Evolutionary conservation across 176 grass and related monocot genomes (phyloP), one percentile per base, ranked within the genome.

Genomic region (Lolium perenne): DNA sequence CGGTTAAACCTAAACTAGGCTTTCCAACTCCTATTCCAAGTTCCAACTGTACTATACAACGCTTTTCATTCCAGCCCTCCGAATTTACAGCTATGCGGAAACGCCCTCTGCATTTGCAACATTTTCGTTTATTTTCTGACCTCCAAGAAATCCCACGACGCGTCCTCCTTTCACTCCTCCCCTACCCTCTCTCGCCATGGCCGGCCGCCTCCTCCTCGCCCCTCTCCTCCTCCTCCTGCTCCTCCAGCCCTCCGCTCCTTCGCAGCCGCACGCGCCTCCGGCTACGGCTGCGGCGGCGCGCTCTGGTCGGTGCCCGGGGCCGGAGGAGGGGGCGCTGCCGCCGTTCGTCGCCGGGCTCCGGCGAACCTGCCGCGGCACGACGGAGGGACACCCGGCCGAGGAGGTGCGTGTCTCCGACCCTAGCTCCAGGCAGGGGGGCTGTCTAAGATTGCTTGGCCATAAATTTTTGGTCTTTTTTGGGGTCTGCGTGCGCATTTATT

Each of bases 261-360:
- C 46, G 14, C 48, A 59, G 57, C 54, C 45, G 25, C 2, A 17
- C 26, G 82, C 82, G 21, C 59, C 56, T 2, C 56, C 59, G 23
- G 13, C 0, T 8, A 66, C 4, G 49, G 54, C 16, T 20, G 54
- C 35, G n/a, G 8, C 6, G 38, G 76, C 3, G 71, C 26, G 6
- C 47, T 60, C 5, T 32, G 51, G 41, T 15, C 90, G 72, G 71
- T 88, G 90, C 46, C 82, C 63, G 35, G 35, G 35, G 71, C 54
- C 38, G 77, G 54, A 73, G 63, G 61, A 68, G 54, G 49, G 47
- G 32, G 60, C 59, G 40, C 59, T 61, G 71, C 86, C 78, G 81
- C 71, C 78, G 71, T 85, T 91, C 86, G 54, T 80, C 86, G 77
- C 69, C n/a, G 70, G 25, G 76, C 77, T 88, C 71, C 77, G 82